A percentile compares a stretch with the other conserved stretches of the same genome.
Conservation (phyloP, 305 asterid species). For the Fraxinus paxiana region DNA sequence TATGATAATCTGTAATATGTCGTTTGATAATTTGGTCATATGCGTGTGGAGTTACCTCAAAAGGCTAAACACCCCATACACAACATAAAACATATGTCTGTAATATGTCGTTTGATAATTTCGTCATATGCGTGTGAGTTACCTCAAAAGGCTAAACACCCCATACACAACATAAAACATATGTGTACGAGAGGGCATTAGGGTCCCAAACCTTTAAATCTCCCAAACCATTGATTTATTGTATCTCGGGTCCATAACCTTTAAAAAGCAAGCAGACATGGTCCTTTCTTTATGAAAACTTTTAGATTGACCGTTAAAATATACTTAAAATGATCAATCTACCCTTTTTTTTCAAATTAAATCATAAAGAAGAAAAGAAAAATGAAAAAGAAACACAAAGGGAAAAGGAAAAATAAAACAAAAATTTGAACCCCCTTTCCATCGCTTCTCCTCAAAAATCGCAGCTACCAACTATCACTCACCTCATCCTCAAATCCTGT, state of each 20-base stretch:
- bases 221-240: not conserved
- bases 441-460: not conserved
- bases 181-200: not conserved
- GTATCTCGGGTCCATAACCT: not conserved
- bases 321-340: not conserved
- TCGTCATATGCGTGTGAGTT: not conserved
- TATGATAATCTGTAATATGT: not conserved
- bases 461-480: not conserved
- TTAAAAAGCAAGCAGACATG: not conserved
- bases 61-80: not conserved
- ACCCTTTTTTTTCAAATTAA: not conserved
- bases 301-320: not conserved
- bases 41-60: not conserved
- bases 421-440: not conserved
- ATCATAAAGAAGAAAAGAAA: not conserved
- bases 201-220: not conserved
- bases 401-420: not conserved
- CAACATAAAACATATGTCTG: not conserved
- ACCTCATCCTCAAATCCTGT: not conserved
- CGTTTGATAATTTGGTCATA: not conserved
- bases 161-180: not conserved
- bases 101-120: not conserved
- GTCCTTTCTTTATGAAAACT: not conserved
- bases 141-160: not conserved
- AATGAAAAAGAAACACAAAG: not conserved